These are phyloP conservation scores for Yamadazyma scolyti DNA, from an alignment of 805 yeast genomes.

Conservation along the genomic window DNA sequence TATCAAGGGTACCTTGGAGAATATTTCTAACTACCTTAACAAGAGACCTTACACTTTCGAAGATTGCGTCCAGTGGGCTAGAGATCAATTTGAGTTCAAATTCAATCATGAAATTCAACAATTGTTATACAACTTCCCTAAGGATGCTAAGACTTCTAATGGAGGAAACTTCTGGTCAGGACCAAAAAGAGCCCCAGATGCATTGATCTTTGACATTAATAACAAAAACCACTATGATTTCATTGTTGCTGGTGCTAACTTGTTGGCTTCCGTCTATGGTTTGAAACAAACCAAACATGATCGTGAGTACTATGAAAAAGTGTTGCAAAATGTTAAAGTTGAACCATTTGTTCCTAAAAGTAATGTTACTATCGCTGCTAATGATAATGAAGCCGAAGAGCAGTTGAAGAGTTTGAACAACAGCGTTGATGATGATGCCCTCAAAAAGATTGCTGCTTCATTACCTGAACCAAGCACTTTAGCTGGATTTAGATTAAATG, in stretches of 20 bases:
- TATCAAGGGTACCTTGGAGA: slow-evolving; percentile 79
- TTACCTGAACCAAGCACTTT: slow-evolving; percentile 86
- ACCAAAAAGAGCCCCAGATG: slow-evolving; percentile 92
- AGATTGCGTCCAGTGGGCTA: slow-evolving; percentile 95
- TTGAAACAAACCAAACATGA: slow-evolving; percentile 65
- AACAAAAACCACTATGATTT: slow-evolving; percentile 79
- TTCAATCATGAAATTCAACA: slow-evolving; percentile 85
- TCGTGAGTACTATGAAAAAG: slow-evolving; percentile 49
- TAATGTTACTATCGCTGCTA: slow-evolving; percentile 76
- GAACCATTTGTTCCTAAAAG: slow-evolving; percentile 69
- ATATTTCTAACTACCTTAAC: slow-evolving; percentile 70
- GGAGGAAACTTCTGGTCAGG: slow-evolving; percentile 98
- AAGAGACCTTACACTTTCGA: slow-evolving; percentile 87
- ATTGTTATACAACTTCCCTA: slow-evolving; percentile 90
- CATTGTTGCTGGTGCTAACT: slow-evolving; percentile 83
- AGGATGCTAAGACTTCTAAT: slow-evolving; percentile 81
- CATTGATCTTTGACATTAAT: slow-evolving; percentile 72
- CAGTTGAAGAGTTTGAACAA: slow-evolving; percentile 46
- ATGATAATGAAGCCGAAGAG: slow-evolving; percentile 86
- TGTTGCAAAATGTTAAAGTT: slow-evolving; percentile 43
- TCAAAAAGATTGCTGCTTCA: slow-evolving; percentile 65
- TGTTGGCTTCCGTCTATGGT: slow-evolving; percentile 88
- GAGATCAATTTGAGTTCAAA: slow-evolving; percentile 81
- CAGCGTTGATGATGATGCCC: slow-evolving; percentile 54
- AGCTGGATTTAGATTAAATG: slow-evolving; percentile 80